Percentiles rank a stretch among this genome's conserved stretches.
These are phyloP conservation scores for Amoebophrya sp. DNA, from an alignment of 169 alveolate species.

Conservation along the genomic window DNA sequence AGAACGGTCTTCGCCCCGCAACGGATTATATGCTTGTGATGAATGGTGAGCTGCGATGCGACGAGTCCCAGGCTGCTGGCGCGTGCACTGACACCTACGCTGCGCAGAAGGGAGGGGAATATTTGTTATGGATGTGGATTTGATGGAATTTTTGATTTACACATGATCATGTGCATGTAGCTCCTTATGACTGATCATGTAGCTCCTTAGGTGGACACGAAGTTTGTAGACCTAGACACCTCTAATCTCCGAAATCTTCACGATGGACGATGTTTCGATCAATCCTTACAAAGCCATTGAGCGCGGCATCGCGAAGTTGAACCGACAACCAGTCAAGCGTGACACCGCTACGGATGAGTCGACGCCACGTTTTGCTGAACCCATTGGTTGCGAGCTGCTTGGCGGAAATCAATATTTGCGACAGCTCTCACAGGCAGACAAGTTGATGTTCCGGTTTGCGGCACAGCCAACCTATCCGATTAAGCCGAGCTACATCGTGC, in stretches of 20 bases:
- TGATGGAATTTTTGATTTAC: too few species aligned
- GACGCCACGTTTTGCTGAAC: background rate
- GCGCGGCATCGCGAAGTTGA: background rate
- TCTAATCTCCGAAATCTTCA: conserved; percentile 27
- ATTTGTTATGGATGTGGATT: too few species aligned
- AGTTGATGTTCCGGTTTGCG: background rate
- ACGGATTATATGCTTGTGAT: conserved; percentile 29
- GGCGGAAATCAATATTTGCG: background rate
- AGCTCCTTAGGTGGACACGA: too few species aligned
- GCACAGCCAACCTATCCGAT: conserved; percentile 4
- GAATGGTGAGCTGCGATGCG: conserved; percentile 23
- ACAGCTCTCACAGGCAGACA: background rate
- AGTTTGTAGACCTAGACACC: too few species aligned
- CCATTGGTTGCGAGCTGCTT: background rate
- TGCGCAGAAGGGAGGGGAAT: conserved; percentile 23
- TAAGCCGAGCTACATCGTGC: background rate
- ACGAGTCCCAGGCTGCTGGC: background rate
- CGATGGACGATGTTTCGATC: conserved; percentile 1
- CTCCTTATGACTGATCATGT: too few species aligned
- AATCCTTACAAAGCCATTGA: background rate
- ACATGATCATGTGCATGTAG: too few species aligned
- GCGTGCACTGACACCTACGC: background rate
- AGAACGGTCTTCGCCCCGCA: conserved; percentile 24
- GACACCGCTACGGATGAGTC: background rate
- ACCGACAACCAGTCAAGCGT: conserved; percentile 19